Evolutionary conservation across 208 protist genomes (phyloP).

Genomic region (Blastocrithidia nonstop): DNA sequence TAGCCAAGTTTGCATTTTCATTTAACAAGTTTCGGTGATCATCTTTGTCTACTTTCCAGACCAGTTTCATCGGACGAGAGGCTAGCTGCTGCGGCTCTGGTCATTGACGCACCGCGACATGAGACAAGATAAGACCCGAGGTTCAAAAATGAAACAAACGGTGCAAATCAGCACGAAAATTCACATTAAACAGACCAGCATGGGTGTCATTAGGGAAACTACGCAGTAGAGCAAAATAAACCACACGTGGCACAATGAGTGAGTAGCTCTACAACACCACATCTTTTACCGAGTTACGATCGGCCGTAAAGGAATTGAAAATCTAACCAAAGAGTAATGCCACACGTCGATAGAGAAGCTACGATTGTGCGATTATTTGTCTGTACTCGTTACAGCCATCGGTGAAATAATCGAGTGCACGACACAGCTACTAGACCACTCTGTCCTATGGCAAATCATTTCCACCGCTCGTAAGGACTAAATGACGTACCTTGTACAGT

Average conservation of each 20-base stretch:
- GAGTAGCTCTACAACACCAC: conserved; percentile 32
- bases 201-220: conserved; percentile 74
- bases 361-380: conserved; percentile 9
- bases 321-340: conserved; percentile 7
- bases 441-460: conserved; percentile 4
- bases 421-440: not conserved
- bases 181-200: conserved; percentile 41
- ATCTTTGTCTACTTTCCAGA: no score
- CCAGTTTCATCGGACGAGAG: no score
- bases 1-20: no score
- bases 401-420: conserved; percentile 8
- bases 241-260: conserved; percentile 25
- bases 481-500: no score
- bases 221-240: conserved; percentile 41
- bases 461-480: no score
- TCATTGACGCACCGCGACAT: conserved; percentile 46
- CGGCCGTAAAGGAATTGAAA: conserved; percentile 1
- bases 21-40: no score
- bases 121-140: conserved; percentile 44
- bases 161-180: conserved; percentile 51
- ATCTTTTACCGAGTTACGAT: conserved; percentile 51
- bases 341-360: conserved; percentile 9
- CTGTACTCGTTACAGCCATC: conserved; percentile 12
- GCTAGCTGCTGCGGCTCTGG: conserved; percentile 17
- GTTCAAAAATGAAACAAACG: conserved; percentile 66